These are phyloP conservation scores for Castanospermum australe DNA, from an alignment of 306 rosid genomes.

Conservation along the genomic window DNA sequence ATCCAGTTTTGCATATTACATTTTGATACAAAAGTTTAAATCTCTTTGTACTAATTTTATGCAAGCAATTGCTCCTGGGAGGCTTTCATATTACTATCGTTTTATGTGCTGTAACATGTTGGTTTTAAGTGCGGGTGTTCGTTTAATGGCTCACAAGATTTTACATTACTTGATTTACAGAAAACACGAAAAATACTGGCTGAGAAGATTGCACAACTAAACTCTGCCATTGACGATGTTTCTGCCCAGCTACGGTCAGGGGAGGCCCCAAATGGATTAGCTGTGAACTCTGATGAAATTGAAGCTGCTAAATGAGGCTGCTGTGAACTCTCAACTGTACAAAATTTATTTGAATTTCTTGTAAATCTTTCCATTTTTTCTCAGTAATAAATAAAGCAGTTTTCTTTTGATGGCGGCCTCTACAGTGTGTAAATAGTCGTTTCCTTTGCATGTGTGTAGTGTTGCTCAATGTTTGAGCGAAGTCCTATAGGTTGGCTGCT, in stretches of 20 bases:
- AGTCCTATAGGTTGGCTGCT: neutral
- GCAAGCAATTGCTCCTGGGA: conserved; percentile 11
- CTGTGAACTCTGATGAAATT: conserved; percentile 67
- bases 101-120: conserved; percentile 14
- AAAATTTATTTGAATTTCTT: conserved; percentile 40
- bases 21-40: neutral
- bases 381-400: conserved; percentile 33
- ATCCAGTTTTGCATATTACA: conserved; percentile 11
- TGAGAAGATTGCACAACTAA: conserved; percentile 82
- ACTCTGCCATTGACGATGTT: conserved; percentile 90
- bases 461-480: neutral
- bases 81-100: neutral
- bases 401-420: conserved; percentile 22
- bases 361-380: conserved; percentile 35
- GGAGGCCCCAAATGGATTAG: conserved; percentile 64
- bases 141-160: conserved; percentile 12
- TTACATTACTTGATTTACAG: conserved; percentile 44
- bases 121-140: neutral
- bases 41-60: neutral
- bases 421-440: conserved; percentile 10
- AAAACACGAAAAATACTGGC: conserved; percentile 81
- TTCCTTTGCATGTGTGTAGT: neutral
- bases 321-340: conserved; percentile 29
- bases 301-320: conserved; percentile 68
- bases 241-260: conserved; percentile 73